Evolutionary conservation across 2,329 filamentous ascomycete species (phyloP).

Genomic region (Colletotrichum australisinense): DNA sequence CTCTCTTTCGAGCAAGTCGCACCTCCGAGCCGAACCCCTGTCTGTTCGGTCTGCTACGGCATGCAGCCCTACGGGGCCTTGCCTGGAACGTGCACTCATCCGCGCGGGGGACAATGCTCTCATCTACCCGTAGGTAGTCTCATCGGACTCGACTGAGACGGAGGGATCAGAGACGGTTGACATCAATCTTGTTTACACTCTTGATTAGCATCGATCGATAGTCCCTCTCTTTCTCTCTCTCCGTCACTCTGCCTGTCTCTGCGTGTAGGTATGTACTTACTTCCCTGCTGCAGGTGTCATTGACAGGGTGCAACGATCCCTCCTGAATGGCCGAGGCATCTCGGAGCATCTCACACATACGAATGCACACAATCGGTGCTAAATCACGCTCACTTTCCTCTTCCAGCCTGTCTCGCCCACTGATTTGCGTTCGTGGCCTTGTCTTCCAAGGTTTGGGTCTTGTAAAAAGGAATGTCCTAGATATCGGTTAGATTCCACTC

Average conservation of each 20-base stretch:
- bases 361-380: conserved; percentile 6
- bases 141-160: background rate
- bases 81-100: conserved; percentile 17
- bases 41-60: conserved; percentile 29
- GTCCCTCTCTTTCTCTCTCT: background rate
- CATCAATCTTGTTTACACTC: conserved; percentile 3
- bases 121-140: too few relatives aligned
- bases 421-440: conserved; percentile 5
- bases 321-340: conserved; percentile 4
- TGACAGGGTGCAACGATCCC: background rate
- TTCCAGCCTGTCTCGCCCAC: conserved; percentile 8
- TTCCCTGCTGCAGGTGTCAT: background rate
- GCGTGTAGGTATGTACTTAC: too few relatives aligned
- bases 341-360: conserved; percentile 2
- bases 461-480: conserved; percentile 14
- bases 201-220: conserved; percentile 12
- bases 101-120: background rate
- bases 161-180: conserved; percentile 19
- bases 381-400: conserved; percentile 12
- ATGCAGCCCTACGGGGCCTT: conserved; percentile 34
- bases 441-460: too few relatives aligned
- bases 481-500: conserved; percentile 16
- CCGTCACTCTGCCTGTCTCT: too few relatives aligned
- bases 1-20: too few relatives aligned
- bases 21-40: conserved; percentile 31